These are phyloP conservation scores for Smallanthus sonchifolius DNA, from an alignment of 129 eudicot species.

Conservation along the genomic window DNA sequence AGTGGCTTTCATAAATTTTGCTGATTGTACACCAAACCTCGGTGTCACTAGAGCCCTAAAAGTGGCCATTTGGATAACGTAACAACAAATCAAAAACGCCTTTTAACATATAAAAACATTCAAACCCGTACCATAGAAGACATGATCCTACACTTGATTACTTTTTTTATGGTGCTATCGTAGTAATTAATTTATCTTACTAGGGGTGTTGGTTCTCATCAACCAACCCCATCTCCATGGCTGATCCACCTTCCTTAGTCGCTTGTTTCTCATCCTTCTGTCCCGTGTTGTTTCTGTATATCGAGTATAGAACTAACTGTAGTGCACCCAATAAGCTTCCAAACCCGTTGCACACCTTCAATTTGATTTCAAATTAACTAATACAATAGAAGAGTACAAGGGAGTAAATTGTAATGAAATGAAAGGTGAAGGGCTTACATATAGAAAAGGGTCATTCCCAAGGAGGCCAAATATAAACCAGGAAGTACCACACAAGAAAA, in stretches of 20 bases:
- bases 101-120: background rate
- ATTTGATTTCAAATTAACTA: background rate
- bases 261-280: slow-evolving; percentile 19
- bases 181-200: background rate
- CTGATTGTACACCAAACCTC: background rate
- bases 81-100: background rate
- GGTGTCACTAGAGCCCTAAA: background rate
- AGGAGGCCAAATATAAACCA: slow-evolving; percentile 84
- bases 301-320: slow-evolving; percentile 62
- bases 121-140: background rate
- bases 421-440: slow-evolving; percentile 45
- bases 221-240: slow-evolving; percentile 39
- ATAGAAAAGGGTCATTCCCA: slow-evolving; percentile 72
- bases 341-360: slow-evolving; percentile 72
- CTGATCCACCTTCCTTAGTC: background rate
- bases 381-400: background rate
- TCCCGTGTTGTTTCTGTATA: slow-evolving; percentile 47
- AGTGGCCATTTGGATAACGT: background rate
- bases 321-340: slow-evolving; percentile 72
- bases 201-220: background rate
- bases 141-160: background rate
- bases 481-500: slow-evolving; percentile 80
- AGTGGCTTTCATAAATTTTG: background rate
- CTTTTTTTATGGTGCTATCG: background rate
- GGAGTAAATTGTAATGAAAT: background rate